phyloP scores from a whole-genome alignment of 208 protist genomes.

The Crithidia expoeki region DNA sequence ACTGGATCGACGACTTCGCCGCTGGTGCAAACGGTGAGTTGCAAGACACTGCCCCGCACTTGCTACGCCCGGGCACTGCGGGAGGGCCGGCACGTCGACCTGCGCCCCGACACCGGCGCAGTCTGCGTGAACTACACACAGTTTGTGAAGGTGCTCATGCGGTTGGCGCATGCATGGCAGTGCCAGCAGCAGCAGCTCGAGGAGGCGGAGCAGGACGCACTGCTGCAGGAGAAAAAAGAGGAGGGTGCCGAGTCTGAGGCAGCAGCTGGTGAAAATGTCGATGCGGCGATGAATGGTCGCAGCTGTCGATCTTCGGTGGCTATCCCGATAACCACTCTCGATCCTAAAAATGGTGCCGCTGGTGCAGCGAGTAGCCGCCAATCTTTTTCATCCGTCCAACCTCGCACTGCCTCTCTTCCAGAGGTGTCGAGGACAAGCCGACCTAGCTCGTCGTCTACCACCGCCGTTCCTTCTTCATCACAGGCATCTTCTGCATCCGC shows the following conservation, averaged over 20 bases:
- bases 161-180: constrained; percentile 75
- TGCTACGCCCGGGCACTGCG: constrained; percentile 48
- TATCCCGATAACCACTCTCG: not conserved
- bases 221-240: not conserved
- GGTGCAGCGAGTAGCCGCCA: not conserved
- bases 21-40: constrained; percentile 22
- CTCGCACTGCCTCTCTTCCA: not conserved
- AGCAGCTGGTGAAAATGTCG: not conserved
- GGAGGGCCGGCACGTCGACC: constrained; percentile 67
- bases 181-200: constrained; percentile 31
- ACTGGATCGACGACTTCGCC: not conserved
- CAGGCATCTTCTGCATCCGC: not conserved
- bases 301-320: not conserved
- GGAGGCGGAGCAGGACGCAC: constrained; percentile 6
- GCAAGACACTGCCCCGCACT: constrained; percentile 23
- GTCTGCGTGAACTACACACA: constrained; percentile 60
- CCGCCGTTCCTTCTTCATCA: not conserved
- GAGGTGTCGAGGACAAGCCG: not conserved
- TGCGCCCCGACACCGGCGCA: constrained; percentile 50
- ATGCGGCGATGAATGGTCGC: not conserved
- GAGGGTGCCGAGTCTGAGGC: not conserved
- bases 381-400: too few species aligned
- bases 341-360: not conserved
- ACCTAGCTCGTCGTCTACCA: not conserved
- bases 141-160: constrained; percentile 73